Conservation (phyloP, 495 filamentous ascomycete species). For the Baudoinia panamericana region DNA sequence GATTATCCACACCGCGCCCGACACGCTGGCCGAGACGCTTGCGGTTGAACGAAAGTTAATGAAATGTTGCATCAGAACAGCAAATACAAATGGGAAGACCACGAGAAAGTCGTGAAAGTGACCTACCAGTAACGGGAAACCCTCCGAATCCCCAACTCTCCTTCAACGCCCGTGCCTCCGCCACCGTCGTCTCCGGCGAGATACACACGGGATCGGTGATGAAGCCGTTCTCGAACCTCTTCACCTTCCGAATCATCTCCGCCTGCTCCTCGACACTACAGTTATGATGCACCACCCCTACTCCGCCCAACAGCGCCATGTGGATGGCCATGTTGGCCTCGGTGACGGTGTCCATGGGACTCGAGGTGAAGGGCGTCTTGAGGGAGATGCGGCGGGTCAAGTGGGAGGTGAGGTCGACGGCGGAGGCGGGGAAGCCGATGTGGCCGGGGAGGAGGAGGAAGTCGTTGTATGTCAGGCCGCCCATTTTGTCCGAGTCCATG, state of each 20-base stretch:
- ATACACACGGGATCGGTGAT: conserved; percentile 94
- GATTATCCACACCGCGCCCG: conserved; percentile 14
- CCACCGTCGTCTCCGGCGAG: conserved; percentile 72
- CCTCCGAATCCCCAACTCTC: conserved; percentile 98
- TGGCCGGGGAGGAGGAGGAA: conserved; percentile 56
- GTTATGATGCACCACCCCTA: conserved; percentile 98
- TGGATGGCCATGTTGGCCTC: conserved; percentile 99
- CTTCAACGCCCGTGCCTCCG: conserved; percentile 82
- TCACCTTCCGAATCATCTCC: conserved; percentile 98
- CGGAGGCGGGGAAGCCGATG: conserved; percentile 78
- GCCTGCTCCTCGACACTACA: conserved; percentile 89
- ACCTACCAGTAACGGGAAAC: conserved; percentile 96
- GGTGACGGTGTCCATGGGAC: conserved; percentile 98
- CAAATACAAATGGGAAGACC: not conserved
- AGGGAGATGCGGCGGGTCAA: conserved; percentile 87
- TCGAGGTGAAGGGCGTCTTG: conserved; percentile 90
- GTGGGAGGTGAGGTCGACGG: conserved; percentile 76
- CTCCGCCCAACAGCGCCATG: conserved; percentile 90
- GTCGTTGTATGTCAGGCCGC: conserved; percentile 79
- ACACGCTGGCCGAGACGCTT: conserved; percentile 24
- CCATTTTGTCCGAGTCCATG: conserved; percentile 72
- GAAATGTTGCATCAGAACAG: conserved; percentile 52
- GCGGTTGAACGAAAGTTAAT: conserved; percentile 99
- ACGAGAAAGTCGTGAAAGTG: conserved; percentile 9
- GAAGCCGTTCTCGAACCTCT: conserved; percentile 98